Evolutionary conservation across 2,329 filamentous ascomycete genomes (phyloP).

Genomic region (Fusarium sp.): DNA sequence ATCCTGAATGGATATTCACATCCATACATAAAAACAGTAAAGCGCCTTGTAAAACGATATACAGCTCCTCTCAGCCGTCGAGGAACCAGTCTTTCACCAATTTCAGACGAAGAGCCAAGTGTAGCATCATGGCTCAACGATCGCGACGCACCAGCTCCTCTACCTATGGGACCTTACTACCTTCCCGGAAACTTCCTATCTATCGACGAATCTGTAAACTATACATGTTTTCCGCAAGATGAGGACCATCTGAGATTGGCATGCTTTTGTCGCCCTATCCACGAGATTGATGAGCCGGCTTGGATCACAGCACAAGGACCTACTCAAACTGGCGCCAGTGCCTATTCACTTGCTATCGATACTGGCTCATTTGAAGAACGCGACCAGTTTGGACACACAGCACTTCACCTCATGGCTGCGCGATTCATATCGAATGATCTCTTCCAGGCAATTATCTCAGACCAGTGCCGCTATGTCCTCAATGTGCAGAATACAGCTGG

Average conservation of each 20-base stretch:
- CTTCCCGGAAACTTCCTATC: constrained; percentile 65
- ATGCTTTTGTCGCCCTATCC: constrained; percentile 49
- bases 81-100: constrained; percentile 41
- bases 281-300: constrained; percentile 42
- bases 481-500: constrained; percentile 56
- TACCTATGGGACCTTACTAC: constrained; percentile 46
- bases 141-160: constrained; percentile 40
- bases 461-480: constrained; percentile 38
- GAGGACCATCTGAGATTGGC: constrained; percentile 44
- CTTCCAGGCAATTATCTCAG: constrained; percentile 42
- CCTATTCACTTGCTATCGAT: constrained; percentile 22
- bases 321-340: constrained; percentile 24
- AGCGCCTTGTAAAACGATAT: constrained; percentile 55
- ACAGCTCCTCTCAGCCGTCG: constrained; percentile 49
- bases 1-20: constrained; percentile 51
- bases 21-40: constrained; percentile 54
- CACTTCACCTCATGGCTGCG: constrained; percentile 61
- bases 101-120: constrained; percentile 36
- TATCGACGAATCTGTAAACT: constrained; percentile 41
- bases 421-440: constrained; percentile 48
- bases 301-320: constrained; percentile 51
- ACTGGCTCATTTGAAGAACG: constrained; percentile 26
- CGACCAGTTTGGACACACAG: constrained; percentile 63
- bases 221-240: constrained; percentile 36
- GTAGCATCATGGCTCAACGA: constrained; percentile 49